phyloP scores from a whole-genome alignment of 805 yeast species.

The Pachysolen tannophilus region DNA sequence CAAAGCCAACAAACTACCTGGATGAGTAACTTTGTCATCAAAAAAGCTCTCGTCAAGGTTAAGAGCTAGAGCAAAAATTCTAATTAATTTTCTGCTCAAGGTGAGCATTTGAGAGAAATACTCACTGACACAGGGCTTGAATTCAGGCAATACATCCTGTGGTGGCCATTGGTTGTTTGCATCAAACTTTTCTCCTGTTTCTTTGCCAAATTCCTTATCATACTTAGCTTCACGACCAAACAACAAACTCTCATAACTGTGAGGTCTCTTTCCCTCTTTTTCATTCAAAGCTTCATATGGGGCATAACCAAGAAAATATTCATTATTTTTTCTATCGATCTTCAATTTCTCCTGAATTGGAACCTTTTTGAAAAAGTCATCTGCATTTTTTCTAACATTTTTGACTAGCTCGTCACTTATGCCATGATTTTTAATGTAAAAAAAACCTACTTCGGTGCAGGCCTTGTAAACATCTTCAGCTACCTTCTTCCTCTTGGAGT shows the following conservation, averaged over 20 bases:
- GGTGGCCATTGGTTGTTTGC: too few species aligned
- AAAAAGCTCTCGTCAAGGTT: constrained; percentile 21
- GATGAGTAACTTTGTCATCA: constrained; percentile 15
- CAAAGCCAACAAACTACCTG: constrained; percentile 22
- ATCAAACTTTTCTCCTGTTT: too few species aligned
- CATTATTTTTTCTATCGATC: constrained; percentile 16
- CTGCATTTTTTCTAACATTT: constrained; percentile 14
- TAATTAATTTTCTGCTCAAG: constrained; percentile 18
- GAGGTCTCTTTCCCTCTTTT: constrained; percentile 13
- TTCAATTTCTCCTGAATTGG: constrained; percentile 16
- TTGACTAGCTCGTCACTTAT: constrained; percentile 18
- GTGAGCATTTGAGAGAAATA: constrained; percentile 17
- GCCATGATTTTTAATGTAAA: constrained; percentile 22
- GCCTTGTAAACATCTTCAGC: constrained; percentile 16
- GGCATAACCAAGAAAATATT: constrained; percentile 21
- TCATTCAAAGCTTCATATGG: constrained; percentile 16
- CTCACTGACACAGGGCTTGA: constrained; percentile 15
- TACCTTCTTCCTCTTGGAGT: constrained; percentile 11
- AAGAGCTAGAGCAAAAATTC: constrained; percentile 22
- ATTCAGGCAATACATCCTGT: constrained; percentile 16
- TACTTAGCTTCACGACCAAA: constrained; percentile 19
- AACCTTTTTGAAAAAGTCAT: constrained; percentile 20
- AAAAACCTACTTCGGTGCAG: constrained; percentile 21
- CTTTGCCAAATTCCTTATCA: too few species aligned
- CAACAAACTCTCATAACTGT: constrained; percentile 27